Evolutionary conservation across 2,329 filamentous ascomycete species (phyloP), one percentile per base, ranked within the genome.

Genomic region (Phoma sp.): DNA sequence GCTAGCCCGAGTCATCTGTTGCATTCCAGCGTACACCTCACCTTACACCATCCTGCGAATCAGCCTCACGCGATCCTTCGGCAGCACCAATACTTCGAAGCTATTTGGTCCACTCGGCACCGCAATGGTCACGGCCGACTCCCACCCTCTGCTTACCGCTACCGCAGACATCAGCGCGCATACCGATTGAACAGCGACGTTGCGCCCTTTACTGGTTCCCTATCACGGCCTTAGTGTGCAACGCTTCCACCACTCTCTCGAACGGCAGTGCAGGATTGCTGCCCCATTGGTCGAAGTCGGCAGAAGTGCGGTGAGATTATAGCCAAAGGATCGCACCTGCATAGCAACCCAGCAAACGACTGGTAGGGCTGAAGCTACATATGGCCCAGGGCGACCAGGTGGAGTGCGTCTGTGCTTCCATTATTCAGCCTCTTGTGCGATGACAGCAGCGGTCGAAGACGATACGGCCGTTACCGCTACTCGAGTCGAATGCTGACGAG

Each of bases 271-370:
- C 24, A 40, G 37, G 12, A 4, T 2, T 8, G 31, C 1, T 1
- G 19, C n/a, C 4, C 43, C 40, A 65, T 65, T 65, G 60, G 64
- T 17, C 43, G 33, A 22, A 40, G 1, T n/a, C 37, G 19, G 39
- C 53, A 61, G 47, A 61, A 61, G 57, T 57, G 63, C 65, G 67
- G 69, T 70, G 68, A 70, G 66, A 63, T 63, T 44, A 50, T 51
- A 57, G 57, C 48, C 29, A 50, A 49, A 53, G 52, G 47, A 64
- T 55, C 44, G 52, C 50, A 41, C 33, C 37, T 51, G 54, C 54
- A 61, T 39, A 4, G 22, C 17, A 17, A 17, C 43, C 51, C 49
- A 53, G 55, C 49, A 29, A 56, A 46, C 54, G 46, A 52, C 48
- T 45, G 49, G 59, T 69, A 70, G 61, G 67, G 67, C 67, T 71